Base-by-base conservation (phyloP, 2,329 filamentous ascomycete species). In the Fusarium pininemorale region DNA sequence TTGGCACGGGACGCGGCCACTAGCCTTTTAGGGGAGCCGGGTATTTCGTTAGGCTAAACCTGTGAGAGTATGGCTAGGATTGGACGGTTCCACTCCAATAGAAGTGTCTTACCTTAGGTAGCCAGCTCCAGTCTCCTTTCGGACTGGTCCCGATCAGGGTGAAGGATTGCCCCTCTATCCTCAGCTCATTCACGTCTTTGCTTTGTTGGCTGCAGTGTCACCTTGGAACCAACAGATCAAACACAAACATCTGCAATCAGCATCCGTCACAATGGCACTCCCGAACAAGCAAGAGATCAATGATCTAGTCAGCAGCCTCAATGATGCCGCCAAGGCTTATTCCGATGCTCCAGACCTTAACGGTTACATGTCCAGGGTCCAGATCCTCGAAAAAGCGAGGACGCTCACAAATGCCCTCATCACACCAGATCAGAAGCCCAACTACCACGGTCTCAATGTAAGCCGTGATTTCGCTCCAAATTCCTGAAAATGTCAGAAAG, bases 391-490 rank as follows among this genome's bases (percentile, higher is more conserved):
- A 15, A 78, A 75, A 53, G 76, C 75, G 8, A 79, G 76, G 61
- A 39, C 75, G n/a, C 65, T 82, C 24, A 76, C 74, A 12, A 71
- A 78, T 30, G 65, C 79, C 13, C 67, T 81, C 37, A 74, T 77
- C 41, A 67, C 77, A 3, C 74, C 79, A 2, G 79, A 81, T 35
- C 73, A 79, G 71, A 76, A 72, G 22, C 79, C 79, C n/a, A 80
- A 80, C 47, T 79, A 81, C 45, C 80, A 81, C 70, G 79, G 79
- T 13, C 73, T 82, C 28, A 78, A 81, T 58, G 79, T 80, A 41
- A 48, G 79, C 58, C 10, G 10, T 37, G 8, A 15, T 11, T 9
- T 8, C 44, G 1, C n/a, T 26, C 20, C 13, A 26, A 4, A 7
- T 12, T 5, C 16, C 9, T 5, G 18, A 1, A 20, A 26, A 20